Base-by-base conservation (phyloP, 1,284 basidiomycete genomes). In the Kwoniella shivajii region DNA sequence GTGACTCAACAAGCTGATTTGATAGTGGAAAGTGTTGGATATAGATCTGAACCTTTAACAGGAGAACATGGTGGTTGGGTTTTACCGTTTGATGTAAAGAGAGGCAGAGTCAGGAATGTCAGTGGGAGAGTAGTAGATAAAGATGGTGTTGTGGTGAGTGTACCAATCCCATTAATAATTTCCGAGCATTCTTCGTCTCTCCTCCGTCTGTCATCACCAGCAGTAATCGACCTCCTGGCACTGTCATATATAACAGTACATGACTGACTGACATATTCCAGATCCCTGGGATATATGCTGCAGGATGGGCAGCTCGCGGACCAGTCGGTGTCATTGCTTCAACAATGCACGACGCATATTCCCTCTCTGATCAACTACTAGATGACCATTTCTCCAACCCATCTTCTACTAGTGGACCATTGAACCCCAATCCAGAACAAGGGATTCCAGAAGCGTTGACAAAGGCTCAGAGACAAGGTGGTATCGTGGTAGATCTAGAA, bases 261-360 rank as follows among this genome's bases (percentile, higher is more conserved):
- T n/a, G n/a, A n/a, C n/a, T n/a, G n/a, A n/a, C n/a, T n/a, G n/a
- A n/a, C n/a, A 13, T 16, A 42, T 16, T 18, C 7, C 30, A 79
- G 71, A 61, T 83, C 2, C 82, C 82, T 26, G 87, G 88, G 36
- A 81, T 92, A n/a, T 98, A 97, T 72, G 88, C 90, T 1, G 88
- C 90, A 1, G 95, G 95, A 2, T 99, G 96, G 96, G 88, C 92
- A 0, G 89, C 92, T 0, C 86, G 85, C 11, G 96, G 95, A 22
- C 93, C 95, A 0, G 87, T 86, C 43, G 95, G 96, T 5, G 93
- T 99, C 13, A 84, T 99, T 44, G 94, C 92, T 0, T 84, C 87
- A 16, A 98, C 96, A 24, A 94, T 99, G 92, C 86, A 92, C 76
- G 85, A 97, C 74, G 91, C 95, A 16, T 93, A 93, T 71, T 80